phyloP scores from a whole-genome alignment of 2,329 filamentous ascomycete species.

The Colletotrichum godetiae region DNA sequence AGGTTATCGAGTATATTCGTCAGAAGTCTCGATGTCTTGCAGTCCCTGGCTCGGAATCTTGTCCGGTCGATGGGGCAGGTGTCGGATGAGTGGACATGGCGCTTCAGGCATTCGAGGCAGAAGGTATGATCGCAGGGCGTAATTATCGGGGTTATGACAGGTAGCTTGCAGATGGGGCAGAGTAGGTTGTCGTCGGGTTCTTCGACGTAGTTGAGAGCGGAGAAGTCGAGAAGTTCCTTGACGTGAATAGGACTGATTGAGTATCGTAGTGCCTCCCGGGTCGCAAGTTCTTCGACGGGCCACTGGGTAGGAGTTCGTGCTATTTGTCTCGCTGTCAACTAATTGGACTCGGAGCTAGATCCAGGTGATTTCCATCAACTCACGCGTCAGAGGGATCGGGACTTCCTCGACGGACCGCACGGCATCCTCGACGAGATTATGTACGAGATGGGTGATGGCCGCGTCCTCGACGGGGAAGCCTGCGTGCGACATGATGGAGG shows the following conservation, averaged over 20 bases:
- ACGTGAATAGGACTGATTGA: constrained; percentile 20
- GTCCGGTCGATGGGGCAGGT: constrained; percentile 71
- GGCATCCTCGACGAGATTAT: constrained; percentile 28
- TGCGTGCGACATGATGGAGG: constrained; percentile 23
- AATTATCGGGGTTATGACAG: constrained; percentile 70
- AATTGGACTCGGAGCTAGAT: not conserved
- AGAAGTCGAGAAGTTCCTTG: constrained; percentile 52
- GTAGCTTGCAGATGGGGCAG: constrained; percentile 69
- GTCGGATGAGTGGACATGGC: constrained; percentile 54
- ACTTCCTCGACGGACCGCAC: constrained; percentile 31
- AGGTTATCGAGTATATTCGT: constrained; percentile 71
- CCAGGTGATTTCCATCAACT: not conserved
- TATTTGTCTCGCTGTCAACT: not conserved
- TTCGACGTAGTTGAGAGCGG: constrained; percentile 55
- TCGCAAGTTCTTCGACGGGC: constrained; percentile 30
- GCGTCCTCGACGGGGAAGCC: constrained; percentile 20
- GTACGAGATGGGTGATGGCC: constrained; percentile 26
- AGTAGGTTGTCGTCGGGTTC: constrained; percentile 60
- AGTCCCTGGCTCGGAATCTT: constrained; percentile 42
- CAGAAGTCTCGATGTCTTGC: constrained; percentile 57
- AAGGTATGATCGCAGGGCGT: constrained; percentile 75
- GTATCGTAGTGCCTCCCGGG: constrained; percentile 26
- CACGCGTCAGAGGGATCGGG: constrained; percentile 21
- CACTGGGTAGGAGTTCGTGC: constrained; percentile 29
- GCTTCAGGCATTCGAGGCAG: constrained; percentile 66